Base-by-base conservation (phyloP, 2,329 filamentous ascomycete genomes). In the Cercospora sp. region DNA sequence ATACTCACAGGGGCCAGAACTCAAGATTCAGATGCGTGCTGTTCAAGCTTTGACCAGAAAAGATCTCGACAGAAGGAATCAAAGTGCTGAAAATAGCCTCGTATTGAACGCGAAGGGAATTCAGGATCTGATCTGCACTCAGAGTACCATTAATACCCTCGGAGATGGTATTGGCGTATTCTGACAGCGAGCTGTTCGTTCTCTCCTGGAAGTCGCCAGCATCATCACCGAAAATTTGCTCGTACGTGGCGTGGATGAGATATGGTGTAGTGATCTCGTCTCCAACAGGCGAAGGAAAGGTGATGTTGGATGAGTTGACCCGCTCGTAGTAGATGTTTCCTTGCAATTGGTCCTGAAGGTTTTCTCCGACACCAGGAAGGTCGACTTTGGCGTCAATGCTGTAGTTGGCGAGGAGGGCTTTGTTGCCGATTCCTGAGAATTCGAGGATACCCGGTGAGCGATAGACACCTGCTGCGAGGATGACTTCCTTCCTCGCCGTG, bases 351-450 rank as follows among this genome's bases (percentile, higher is more conserved):
- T 78, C 76, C 63, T 76, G 74, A 4, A 78, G 65, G 55, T 75
- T 75, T 60, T 76, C 72, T 7, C 76, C 76, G 2, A 78, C 75
- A 23, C 65, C 65, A 3, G 70, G 67, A 26, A 87, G 72, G 55
- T 72, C 69, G 31, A 72, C 48, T 16, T 73, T 60, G 23, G 66
- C 48, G 1, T 73, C 66, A 60, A 71, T 64, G 48, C 64, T 63
- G 51, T 74, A 70, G 9, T 82, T 78, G 3, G 87, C 80, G 0
- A 86, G 78, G 9, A 85, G 71, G 0, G 78, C 72, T 1, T 78
- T 76, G 59, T 81, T 79, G 1, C 88, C 88, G 31, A 90, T 81
- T 0, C 88, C 88, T 0, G 87, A 89, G 2, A 89, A 79, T 69
- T 90, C 87, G 2, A 88, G 80, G n/a, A 88, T 82, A 0, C 83